These are phyloP conservation scores for Alternaria sp. DNA, from an alignment of 2,329 filamentous ascomycete species.

Conservation along the genomic window DNA sequence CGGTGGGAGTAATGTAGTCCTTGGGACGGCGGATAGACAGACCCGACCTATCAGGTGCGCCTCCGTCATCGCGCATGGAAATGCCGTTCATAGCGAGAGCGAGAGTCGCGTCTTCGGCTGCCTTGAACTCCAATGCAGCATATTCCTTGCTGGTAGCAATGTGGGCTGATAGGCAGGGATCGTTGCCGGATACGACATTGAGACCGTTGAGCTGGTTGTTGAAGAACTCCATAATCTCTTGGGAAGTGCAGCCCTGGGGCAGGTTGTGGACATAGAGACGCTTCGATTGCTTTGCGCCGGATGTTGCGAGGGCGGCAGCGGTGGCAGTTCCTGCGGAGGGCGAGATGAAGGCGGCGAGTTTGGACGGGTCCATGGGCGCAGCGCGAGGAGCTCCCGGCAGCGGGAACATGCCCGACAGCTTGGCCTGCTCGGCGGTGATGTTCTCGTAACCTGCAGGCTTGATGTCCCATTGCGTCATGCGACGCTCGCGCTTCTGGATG, in stretches of 20 bases:
- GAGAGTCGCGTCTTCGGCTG: constrained; percentile 84
- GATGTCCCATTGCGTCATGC: constrained; percentile 98
- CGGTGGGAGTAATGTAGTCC: constrained; percentile 91
- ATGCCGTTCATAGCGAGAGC: constrained; percentile 90
- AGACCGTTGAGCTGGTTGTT: constrained; percentile 96
- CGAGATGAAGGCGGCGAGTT: constrained; percentile 94
- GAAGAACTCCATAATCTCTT: constrained; percentile 82
- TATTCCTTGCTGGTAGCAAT: constrained; percentile 80
- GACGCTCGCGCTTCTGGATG: constrained; percentile 83
- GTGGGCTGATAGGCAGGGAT: constrained; percentile 85
- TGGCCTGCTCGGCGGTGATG: constrained; percentile 97
- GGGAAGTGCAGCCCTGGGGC: constrained; percentile 74
- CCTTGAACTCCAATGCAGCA: constrained; percentile 90
- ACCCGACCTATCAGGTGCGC: constrained; percentile 57
- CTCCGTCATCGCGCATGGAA: constrained; percentile 73
- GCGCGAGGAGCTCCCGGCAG: constrained; percentile 93
- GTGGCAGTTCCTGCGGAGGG: constrained; percentile 76
- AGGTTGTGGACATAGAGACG: constrained; percentile 88
- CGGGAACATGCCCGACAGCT: constrained; percentile 98
- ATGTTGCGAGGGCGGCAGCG: constrained; percentile 84
- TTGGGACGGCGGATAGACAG: constrained; percentile 86
- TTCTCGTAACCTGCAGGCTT: constrained; percentile 98
- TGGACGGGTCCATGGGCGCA: constrained; percentile 92
- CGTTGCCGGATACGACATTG: constrained; percentile 82
- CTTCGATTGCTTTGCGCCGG: constrained; percentile 92